Conservation (phyloP, 169 alveolate species). For the Plasmodium yoelii region DNA sequence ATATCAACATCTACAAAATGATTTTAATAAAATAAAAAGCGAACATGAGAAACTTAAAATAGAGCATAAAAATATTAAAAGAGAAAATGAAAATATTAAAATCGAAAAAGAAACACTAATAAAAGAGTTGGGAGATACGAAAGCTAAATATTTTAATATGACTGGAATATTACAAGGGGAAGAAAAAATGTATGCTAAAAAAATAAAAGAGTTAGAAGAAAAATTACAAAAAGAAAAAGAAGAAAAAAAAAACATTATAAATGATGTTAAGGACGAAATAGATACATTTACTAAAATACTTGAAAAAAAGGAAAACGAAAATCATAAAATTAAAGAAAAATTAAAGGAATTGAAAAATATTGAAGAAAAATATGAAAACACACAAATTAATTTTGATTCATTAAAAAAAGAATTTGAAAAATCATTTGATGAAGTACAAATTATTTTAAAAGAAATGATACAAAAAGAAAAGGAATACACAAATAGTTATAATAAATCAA, state of each 20-base stretch:
- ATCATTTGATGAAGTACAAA: constrained; percentile 64
- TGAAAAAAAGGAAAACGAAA: constrained; percentile 50
- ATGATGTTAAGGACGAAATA: constrained; percentile 42
- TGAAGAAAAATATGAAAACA: constrained; percentile 59
- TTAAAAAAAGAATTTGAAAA: constrained; percentile 64
- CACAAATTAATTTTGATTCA: constrained; percentile 55
- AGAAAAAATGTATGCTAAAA: constrained; percentile 60
- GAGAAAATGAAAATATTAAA: constrained; percentile 5
- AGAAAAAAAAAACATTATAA: constrained; percentile 42
- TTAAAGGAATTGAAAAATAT: constrained; percentile 60
- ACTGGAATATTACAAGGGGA: constrained; percentile 74
- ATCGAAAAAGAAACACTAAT: constrained; percentile 28
- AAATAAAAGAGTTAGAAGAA: constrained; percentile 40
- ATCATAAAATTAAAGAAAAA: constrained; percentile 34
- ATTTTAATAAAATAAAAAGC: constrained; percentile 10
- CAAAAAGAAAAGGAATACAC: constrained; percentile 67
- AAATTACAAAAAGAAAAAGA: constrained; percentile 33
- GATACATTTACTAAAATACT: constrained; percentile 37
- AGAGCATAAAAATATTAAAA: constrained; percentile 11
- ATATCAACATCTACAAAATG: constrained; percentile 17
- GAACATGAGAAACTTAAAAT: constrained; percentile 16
- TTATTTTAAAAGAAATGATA: constrained; percentile 69
- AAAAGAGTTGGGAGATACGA: constrained; percentile 61
- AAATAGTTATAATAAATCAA: constrained; percentile 35
- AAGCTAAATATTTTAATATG: constrained; percentile 62